Evolutionary conservation across 305 asterid species (phyloP), one percentile per base, ranked within the genome.

Genomic region (Fraxinus ornus): DNA sequence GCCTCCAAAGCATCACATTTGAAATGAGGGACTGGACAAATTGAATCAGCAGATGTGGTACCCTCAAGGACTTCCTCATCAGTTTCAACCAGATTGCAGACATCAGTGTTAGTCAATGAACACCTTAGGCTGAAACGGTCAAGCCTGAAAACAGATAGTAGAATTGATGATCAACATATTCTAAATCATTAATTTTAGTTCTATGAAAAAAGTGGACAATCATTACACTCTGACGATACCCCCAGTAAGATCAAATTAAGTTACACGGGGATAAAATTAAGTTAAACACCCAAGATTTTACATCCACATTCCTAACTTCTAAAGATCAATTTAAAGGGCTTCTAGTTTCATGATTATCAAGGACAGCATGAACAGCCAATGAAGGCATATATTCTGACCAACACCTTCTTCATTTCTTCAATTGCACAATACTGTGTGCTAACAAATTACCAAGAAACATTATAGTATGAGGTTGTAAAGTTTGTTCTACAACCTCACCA

Each of bases 1-100:
- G 90, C 81, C 88, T 90, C 97, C 89, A 94, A 80, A 28, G 90
- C 85, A 84, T 93, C 96, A 81, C 94, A 83, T 71, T 83, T 87
- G 81, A 91, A 86, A 79, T 88, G 94, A 87, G 95, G 97, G 77
- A 89, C 85, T 41, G 92, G 77, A 86, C 86, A 89, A 80, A 85
- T 87, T 41, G 91, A 84, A 85, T 91, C 94, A n/a, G 74, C 85
- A 80, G 86, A 76, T 75, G 86, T 36, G 28, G 83, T 83, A 64
- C 84, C 88, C 70, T 87, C 91, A n/a, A 81, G 83, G 84, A 85
- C 89, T 86, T 87, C 88, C 82, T 86, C 93, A 71, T 86, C 93
- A 60, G 87, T 84, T 81, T 89, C 84, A 85, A 87, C 82, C 62
- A 89, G 90, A 87, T 87, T 82, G 81, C 88, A 78, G 84, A 88